Base-by-base conservation (phyloP, 1,284 basidiomycete genomes). In the Volvariella volvacea region DNA sequence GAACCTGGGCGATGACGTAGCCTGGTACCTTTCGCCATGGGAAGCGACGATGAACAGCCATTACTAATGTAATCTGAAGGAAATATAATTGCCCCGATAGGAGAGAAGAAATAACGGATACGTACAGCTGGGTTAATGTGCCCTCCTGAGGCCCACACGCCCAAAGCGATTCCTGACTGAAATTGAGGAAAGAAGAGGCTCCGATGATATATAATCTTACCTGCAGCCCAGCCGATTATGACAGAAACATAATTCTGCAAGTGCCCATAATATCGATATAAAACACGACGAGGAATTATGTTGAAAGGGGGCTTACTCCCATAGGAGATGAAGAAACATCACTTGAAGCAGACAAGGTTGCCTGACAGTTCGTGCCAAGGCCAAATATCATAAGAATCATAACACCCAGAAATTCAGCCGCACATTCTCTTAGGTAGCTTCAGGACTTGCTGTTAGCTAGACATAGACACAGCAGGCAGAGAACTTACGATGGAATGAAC, bases 81-180 rank as follows among this genome's bases (percentile, higher is more conserved):
- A 17, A 9, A 7, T 17, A 30, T 22, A 40, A 43, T 33, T 25
- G 15, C 41, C 4, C 17, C 15, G 14, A 33, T 3, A 16, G 1
- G n/a, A 15, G 32, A 12, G 39, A 45, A 25, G 40, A 30, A 38
- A 48, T 22, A 33, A 14, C 15, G 2, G 28, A n/a, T n/a, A 48
- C 66, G 46, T 40, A 78, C 83, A 14, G 83, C 83, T 33, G 85
- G 84, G 54, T 88, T 88, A 50, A 88, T 70, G 60, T 88, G 85
- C 21, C 80, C 84, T 15, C 84, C 83, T 30, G 82, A 83, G 19
- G 76, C 62, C 80, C 80, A 85, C 0, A 78, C 80, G 36, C 80
- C 83, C 52, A 85, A 62, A 12, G 74, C 71, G n/a, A 60, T 43
- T 75, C 78, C 74, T 41, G 72, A 57, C 25, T 9, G n/a, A n/a